These are phyloP conservation scores for Gypsophila paniculata DNA, from an alignment of 179 eudicot species.

Conservation along the genomic window DNA sequence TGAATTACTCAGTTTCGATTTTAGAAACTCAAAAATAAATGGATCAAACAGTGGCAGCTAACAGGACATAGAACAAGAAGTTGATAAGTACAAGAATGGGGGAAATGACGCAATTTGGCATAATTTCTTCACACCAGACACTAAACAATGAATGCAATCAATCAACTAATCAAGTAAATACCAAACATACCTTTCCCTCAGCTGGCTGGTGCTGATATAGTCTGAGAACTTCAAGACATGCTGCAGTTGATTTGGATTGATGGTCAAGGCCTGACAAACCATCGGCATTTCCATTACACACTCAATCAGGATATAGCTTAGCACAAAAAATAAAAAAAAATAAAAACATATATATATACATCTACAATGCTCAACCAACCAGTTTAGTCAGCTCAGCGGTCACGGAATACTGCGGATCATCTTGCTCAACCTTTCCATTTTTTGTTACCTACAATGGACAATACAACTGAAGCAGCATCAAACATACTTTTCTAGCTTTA, in stretches of 20 bases:
- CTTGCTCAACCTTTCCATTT: slow-evolving; percentile 67
- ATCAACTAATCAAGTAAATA: no score
- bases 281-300: neutral
- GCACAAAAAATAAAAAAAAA: no score
- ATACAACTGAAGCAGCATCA: slow-evolving; percentile 6
- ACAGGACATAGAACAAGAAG: neutral
- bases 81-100: neutral
- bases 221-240: slow-evolving; percentile 62
- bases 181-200: no score
- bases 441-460: slow-evolving; percentile 59
- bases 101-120: neutral
- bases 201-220: slow-evolving; percentile 23
- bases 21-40: neutral
- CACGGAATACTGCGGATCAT: slow-evolving; percentile 74
- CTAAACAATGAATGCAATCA: neutral
- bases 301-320: neutral
- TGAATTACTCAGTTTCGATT: neutral
- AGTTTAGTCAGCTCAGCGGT: slow-evolving; percentile 45
- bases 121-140: neutral
- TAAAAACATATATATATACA: neutral
- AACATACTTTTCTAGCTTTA: neutral
- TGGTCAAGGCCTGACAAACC: slow-evolving; percentile 48
- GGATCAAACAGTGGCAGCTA: neutral
- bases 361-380: slow-evolving; percentile 43
- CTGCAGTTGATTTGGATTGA: slow-evolving; percentile 69